Evolutionary conservation across 306 rosid species (phyloP).

Genomic region (Acacia acuminata): DNA sequence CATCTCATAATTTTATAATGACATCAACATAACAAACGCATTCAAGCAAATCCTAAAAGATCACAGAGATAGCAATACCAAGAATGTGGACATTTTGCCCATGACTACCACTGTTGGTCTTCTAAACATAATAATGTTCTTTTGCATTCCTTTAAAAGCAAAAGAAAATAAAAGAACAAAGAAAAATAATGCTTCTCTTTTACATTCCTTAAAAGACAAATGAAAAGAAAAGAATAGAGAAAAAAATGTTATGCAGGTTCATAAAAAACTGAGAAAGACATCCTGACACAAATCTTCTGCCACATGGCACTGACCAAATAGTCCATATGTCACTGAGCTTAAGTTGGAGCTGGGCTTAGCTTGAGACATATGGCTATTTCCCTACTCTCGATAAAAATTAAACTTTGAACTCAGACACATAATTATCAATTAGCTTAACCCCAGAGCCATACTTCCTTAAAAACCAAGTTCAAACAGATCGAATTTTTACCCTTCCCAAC

Average conservation of each 20-base stretch:
- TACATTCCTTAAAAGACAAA: too few relatives aligned
- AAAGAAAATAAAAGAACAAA: not conserved
- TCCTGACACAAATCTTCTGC: not conserved
- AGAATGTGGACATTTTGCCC: not conserved
- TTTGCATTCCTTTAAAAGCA: not conserved
- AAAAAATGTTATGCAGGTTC: not conserved
- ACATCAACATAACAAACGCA: not conserved
- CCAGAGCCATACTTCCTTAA: not conserved
- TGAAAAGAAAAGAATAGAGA: too few relatives aligned
- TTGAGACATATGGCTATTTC: not conserved
- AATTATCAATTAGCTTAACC: not conserved
- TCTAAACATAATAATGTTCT: not conserved
- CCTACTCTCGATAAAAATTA: not conserved
- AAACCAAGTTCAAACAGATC: not conserved
- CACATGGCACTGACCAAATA: not conserved
- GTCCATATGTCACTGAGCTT: not conserved
- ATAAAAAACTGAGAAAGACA: not conserved
- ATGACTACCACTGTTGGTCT: not conserved
- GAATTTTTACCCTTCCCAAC: not conserved
- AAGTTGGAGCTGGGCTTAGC: not conserved
- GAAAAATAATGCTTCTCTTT: too few relatives aligned
- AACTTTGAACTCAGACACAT: not conserved
- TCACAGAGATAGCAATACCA: not conserved
- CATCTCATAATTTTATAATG: not conserved
- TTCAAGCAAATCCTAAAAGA: not conserved